Conservation (phyloP, 1,139 yeast genomes). For the Kluyveromyces marxianus region DNA sequence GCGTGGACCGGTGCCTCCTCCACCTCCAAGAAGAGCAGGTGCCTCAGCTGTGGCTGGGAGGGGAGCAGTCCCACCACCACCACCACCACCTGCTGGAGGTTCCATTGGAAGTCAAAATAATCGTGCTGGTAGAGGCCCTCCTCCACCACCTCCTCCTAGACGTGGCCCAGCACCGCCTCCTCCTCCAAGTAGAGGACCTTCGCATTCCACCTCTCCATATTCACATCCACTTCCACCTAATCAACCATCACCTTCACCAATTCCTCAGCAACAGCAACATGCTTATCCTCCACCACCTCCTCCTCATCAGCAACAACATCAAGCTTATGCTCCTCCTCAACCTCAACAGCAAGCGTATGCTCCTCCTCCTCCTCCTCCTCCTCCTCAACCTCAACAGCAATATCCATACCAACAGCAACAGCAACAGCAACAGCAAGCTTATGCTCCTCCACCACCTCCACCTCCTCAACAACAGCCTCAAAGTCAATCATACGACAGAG, state of each 20-base stretch:
- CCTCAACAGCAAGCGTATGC: background rate
- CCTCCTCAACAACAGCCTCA: conserved; percentile 21
- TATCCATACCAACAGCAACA: conserved; percentile 21
- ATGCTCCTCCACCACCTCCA: conserved; percentile 26
- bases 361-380: conserved; percentile 25
- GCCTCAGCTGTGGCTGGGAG: conserved; percentile 9
- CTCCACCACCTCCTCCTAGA: conserved; percentile 35
- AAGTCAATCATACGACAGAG: conserved; percentile 19
- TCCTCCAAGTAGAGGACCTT: conserved; percentile 28
- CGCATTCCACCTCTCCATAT: conserved; percentile 25
- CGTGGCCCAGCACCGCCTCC: conserved; percentile 34
- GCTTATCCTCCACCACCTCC: conserved; percentile 21
- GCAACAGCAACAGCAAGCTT: conserved; percentile 21
- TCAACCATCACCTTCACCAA: conserved; percentile 4
- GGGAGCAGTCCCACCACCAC: conserved; percentile 15
- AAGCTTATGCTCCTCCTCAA: background rate
- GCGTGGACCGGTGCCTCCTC: conserved; percentile 34
- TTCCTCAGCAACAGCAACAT: background rate
- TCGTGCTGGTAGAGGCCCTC: conserved; percentile 26
- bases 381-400: conserved; percentile 9
- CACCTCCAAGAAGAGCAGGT: conserved; percentile 27
- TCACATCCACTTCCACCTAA: conserved; percentile 9
- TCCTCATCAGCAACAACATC: conserved; percentile 14
- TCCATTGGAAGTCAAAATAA: conserved; percentile 11
- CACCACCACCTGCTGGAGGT: conserved; percentile 19